phyloP scores from a whole-genome alignment of 2,329 filamentous ascomycete species.

The Phaeoacremonium minimum region DNA sequence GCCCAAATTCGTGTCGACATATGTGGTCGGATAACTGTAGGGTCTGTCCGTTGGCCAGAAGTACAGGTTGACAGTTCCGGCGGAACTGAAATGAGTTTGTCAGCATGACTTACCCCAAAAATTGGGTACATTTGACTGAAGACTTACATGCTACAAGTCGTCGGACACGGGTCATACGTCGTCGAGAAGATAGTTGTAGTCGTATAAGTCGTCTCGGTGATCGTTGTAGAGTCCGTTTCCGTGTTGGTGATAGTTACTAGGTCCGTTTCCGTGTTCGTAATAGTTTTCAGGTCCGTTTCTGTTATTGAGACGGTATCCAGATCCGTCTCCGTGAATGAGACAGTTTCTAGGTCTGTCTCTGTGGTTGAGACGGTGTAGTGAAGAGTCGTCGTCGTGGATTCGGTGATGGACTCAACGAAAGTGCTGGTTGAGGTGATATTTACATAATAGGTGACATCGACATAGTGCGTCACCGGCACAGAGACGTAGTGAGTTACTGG shows the following conservation, averaged over 20 bases:
- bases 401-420: constrained; percentile 7
- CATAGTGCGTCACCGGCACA: constrained; percentile 6
- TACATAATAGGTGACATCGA: constrained; percentile 11
- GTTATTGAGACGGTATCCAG: constrained; percentile 5
- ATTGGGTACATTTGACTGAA: neutral
- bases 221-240: constrained; percentile 7
- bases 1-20: constrained; percentile 17
- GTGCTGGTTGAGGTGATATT: constrained; percentile 9
- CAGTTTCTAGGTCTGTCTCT: constrained; percentile 7
- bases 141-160: constrained; percentile 25
- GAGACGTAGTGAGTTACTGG: constrained; percentile 2
- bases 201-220: constrained; percentile 13
- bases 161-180: constrained; percentile 21
- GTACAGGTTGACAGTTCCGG: constrained; percentile 25
- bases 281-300: too few relatives aligned
- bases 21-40: constrained; percentile 25
- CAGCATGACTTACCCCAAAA: constrained; percentile 4
- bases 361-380: constrained; percentile 10
- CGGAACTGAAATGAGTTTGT: constrained; percentile 13
- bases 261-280: constrained; percentile 9
- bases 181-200: constrained; percentile 15
- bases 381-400: constrained; percentile 12
- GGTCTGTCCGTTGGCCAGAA: constrained; percentile 27
- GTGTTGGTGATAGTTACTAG: constrained; percentile 9
- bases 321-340: constrained; percentile 10